Base-by-base conservation (phyloP, 306 rosid genomes). In the Alnus glutinosa region DNA sequence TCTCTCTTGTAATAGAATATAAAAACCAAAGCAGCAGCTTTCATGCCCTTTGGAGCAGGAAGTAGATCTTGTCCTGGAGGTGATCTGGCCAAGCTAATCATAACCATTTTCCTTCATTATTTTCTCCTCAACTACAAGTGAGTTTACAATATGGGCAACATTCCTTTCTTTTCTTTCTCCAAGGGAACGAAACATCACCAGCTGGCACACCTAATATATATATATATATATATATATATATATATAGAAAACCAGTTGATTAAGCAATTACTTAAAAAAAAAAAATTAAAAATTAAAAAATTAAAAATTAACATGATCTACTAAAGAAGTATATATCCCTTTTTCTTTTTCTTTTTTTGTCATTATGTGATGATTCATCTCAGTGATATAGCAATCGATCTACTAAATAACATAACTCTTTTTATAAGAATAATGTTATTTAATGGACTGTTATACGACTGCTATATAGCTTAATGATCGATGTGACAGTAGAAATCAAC, bases 11-110 rank as follows among this genome's bases (percentile, higher is more conserved):
- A 64, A 2, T 47, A 83, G 86, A 69, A 78, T 61, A 59, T 42
- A 7, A 83, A 59, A 68, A 23, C 67, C 0, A 83, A 62, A 78
- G 66, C 61, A 66, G 77, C 79, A 5, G 75, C 76, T 57, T 83
- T 78, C 79, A 66, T 83, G 9, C 86, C 86, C 7, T 83, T 74
- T 42, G 86, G 86, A 67, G 79, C 67, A 55, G 86, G 86, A 58
- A 68, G n/a, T 58, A 78, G 68, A 49, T 51, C 68, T 9, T 83
- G 86, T 39, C 86, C 82, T 28, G 82, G 86, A 48, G 50, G 37
- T 19, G 86, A 83, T 28, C 74, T 83, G 36, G 73, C 76, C 47
- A 83, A 78, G 71, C 83, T 83, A 48, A 76, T 77, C 34, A 78
- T 82, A 8, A 42, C 82, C 55, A 78, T 78, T 77, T 82, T 82